Base-by-base conservation (phyloP, 1,284 basidiomycete genomes). In the Malassezia vespertilionis region DNA sequence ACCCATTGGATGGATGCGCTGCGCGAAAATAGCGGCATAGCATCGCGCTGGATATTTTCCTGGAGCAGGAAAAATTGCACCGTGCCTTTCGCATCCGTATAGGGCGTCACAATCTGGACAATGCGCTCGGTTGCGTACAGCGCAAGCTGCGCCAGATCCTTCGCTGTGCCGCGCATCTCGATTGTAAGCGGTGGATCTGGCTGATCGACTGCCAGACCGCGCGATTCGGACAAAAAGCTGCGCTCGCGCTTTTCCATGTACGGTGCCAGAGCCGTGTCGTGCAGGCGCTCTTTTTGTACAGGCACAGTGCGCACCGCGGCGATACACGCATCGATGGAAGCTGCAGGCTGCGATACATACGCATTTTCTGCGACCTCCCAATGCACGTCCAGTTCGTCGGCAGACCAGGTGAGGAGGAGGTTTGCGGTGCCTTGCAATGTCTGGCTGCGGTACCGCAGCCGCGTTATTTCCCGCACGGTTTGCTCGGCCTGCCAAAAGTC, bases 41-140 rank as follows among this genome's bases (percentile, higher is more conserved):
- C 37, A 28, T 39, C 37, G 10, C 24, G n/a, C 37, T 39, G 26
- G 28, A n/a, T 39, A 15, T 23, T 26, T 9, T 27, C 22, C 15
- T 39, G 23, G n/a, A 27, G 15, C 15, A 39, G 17, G n/a, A n/a
- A n/a, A n/a, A n/a, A n/a, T n/a, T n/a, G n/a, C n/a, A n/a, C n/a
- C n/a, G n/a, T n/a, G n/a, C n/a, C n/a, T n/a, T n/a, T n/a, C n/a
- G n/a, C n/a, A n/a, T n/a, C n/a, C n/a, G 4, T 9, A 33, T 36
- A 42, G 10, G 38, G 18, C 14, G 40, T 42, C 18, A 24, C 12
- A 17, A 20, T 22, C 26, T 41, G 30, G 15, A 34, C 40, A 4
- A 48, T 9, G 7, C 9, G 21, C 20, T 48, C 46, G 22, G 37
- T 41, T 26, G 40, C 32, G 33, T 34, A 37, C 8, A 45, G 21